Conservation (phyloP, 495 filamentous ascomycete species). For the Talaromyces nanjingensis region DNA sequence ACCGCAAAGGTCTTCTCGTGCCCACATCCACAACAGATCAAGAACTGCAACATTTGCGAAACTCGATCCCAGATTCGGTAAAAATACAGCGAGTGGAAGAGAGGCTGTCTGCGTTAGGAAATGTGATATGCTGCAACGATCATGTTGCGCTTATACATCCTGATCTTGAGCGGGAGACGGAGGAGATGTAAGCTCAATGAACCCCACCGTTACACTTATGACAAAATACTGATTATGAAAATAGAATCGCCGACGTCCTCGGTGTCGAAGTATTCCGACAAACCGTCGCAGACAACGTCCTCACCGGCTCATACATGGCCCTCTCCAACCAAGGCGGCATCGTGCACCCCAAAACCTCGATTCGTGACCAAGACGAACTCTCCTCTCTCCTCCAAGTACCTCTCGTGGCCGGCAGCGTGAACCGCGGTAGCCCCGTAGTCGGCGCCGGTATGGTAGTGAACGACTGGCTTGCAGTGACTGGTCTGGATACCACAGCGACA, state of each 20-base stretch:
- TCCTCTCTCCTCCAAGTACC: conserved; percentile 90
- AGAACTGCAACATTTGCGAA: conserved; percentile 93
- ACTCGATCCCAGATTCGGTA: conserved; percentile 81
- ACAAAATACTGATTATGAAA: neutral
- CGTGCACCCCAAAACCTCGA: conserved; percentile 92
- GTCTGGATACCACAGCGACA: conserved; percentile 92
- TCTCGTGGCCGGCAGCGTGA: conserved; percentile 87
- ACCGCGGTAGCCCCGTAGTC: conserved; percentile 87
- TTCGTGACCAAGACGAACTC: conserved; percentile 97
- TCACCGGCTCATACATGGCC: conserved; percentile 92
- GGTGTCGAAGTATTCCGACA: conserved; percentile 98
- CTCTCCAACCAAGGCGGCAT: conserved; percentile 94
- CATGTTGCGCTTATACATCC: conserved; percentile 95
- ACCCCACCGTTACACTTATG: neutral
- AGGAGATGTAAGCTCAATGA: conserved; percentile 57
- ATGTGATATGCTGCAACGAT: conserved; percentile 94
- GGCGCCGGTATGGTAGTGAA: conserved; percentile 99
- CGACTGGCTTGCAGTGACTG: conserved; percentile 97
- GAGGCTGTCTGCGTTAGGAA: conserved; percentile 88
- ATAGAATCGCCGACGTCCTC: conserved; percentile 80
- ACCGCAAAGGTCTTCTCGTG: conserved; percentile 92
- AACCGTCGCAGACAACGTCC: conserved; percentile 93
- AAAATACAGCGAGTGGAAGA: conserved; percentile 96
- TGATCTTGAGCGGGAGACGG: conserved; percentile 93
- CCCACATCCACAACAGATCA: conserved; percentile 96